These are phyloP conservation scores for Pichia sp. DNA, from an alignment of 1,139 yeast genomes.

Conservation along the genomic window DNA sequence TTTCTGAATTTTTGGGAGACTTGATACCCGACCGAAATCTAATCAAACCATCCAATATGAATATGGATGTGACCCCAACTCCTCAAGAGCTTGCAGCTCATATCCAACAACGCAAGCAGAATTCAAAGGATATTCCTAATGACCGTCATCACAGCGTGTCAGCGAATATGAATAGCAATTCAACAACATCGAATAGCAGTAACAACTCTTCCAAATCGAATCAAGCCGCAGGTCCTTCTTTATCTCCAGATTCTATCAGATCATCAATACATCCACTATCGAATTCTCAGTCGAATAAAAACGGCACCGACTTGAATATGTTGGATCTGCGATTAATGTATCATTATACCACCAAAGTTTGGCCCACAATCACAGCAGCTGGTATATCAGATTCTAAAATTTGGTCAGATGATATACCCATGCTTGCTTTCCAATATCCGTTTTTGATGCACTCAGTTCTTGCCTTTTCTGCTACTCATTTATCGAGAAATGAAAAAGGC, in stretches of 20 bases:
- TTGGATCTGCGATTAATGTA: conserved; percentile 74
- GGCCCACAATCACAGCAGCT: conserved; percentile 82
- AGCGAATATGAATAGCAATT: too few relatives aligned
- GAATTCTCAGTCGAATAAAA: conserved; percentile 10
- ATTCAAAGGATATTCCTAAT: conserved; percentile 8
- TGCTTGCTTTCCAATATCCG: conserved; percentile 80
- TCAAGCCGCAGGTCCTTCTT: conserved; percentile 15
- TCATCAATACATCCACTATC: conserved; percentile 20
- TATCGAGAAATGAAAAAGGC: conserved; percentile 68
- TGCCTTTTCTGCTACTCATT: conserved; percentile 88
- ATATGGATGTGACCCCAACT: conserved; percentile 10
- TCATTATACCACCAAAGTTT: conserved; percentile 79
- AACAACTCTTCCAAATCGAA: too few relatives aligned
- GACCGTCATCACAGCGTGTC: too few relatives aligned
- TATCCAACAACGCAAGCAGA: conserved; percentile 15
- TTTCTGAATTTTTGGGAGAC: conserved; percentile 19
- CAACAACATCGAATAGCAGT: too few relatives aligned
- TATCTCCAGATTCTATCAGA: conserved; percentile 25
- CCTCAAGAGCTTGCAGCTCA: conserved; percentile 19
- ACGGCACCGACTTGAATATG: conserved; percentile 43
- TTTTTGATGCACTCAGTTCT: conserved; percentile 86
- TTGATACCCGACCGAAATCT: conserved; percentile 12
- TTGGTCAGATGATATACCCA: conserved; percentile 85
- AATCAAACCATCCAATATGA: background rate
- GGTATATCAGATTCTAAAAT: conserved; percentile 82